Conservation (phyloP, 495 filamentous ascomycete species). For the Xylaria sp. region DNA sequence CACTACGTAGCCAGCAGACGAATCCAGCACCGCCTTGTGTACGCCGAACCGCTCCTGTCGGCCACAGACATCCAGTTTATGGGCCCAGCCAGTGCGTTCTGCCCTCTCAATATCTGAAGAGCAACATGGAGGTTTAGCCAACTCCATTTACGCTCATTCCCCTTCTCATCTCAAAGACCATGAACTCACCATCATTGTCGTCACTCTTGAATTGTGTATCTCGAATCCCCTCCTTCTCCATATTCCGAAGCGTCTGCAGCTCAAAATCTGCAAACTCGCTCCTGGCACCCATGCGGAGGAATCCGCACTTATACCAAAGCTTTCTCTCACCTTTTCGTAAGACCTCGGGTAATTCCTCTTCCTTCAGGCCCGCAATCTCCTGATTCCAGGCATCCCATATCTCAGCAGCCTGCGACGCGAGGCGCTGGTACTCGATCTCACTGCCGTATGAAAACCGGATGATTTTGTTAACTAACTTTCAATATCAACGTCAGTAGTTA, state of each 20-base stretch:
- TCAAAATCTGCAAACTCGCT: slow-evolving; percentile 44
- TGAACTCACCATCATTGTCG: slow-evolving; percentile 37
- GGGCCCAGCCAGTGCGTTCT: slow-evolving; percentile 37
- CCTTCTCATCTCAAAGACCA: not conserved
- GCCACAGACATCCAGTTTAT: slow-evolving; percentile 40
- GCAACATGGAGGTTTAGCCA: not conserved
- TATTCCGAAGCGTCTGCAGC: slow-evolving; percentile 41
- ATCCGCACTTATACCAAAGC: slow-evolving; percentile 44
- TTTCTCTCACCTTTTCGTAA: slow-evolving; percentile 38
- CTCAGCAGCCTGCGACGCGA: slow-evolving; percentile 48
- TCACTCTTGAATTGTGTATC: slow-evolving; percentile 43
- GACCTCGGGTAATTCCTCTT: slow-evolving; percentile 40
- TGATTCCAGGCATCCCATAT: slow-evolving; percentile 54
- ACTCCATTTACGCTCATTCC: too few species aligned
- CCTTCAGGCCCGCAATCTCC: slow-evolving; percentile 32
- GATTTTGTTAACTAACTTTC: slow-evolving; percentile 48
- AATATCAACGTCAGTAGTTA: not conserved
- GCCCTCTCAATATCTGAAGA: slow-evolving; percentile 38
- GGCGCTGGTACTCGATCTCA: slow-evolving; percentile 50
- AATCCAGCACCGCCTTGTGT: slow-evolving; percentile 47
- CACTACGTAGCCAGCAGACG: slow-evolving; percentile 46
- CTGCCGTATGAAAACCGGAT: slow-evolving; percentile 51
- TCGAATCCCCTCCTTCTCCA: slow-evolving; percentile 42
- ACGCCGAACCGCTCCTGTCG: slow-evolving; percentile 36
- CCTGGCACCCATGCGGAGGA: slow-evolving; percentile 42